These are phyloP conservation scores for Taxawa tesnikishii DNA, from an alignment of 2,329 filamentous ascomycete species.

Conservation along the genomic window DNA sequence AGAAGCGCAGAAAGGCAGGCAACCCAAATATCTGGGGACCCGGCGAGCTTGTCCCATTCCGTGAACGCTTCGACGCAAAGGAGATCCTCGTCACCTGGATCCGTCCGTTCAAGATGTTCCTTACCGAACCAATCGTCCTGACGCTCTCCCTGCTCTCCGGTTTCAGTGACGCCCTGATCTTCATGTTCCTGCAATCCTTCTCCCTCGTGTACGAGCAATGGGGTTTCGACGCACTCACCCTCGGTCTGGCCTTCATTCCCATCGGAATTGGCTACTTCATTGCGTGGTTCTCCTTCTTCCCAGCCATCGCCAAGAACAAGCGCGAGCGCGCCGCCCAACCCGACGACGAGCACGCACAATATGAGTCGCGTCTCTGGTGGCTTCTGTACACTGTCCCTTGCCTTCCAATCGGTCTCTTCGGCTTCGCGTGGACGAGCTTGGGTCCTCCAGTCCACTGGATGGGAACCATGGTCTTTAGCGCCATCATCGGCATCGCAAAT, in stretches of 20 bases:
- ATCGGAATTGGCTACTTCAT: constrained; percentile 57
- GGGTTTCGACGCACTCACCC: constrained; percentile 45
- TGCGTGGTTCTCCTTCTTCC: constrained; percentile 50
- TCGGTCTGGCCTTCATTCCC: constrained; percentile 54
- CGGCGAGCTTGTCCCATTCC: constrained; percentile 48
- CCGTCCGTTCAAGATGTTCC: constrained; percentile 65
- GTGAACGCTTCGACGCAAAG: constrained; percentile 25
- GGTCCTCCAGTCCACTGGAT: constrained; percentile 58
- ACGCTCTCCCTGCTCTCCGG: constrained; percentile 59
- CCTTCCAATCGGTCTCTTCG: constrained; percentile 56
- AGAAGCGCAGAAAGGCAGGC: constrained; percentile 54
- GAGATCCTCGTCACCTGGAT: constrained; percentile 43
- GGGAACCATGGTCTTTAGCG: constrained; percentile 53
- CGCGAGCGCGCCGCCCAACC: constrained; percentile 32
- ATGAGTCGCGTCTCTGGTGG: constrained; percentile 57
- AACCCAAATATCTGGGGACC: constrained; percentile 56
- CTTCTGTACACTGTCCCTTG: constrained; percentile 51
- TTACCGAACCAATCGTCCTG: constrained; percentile 65
- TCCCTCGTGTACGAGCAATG: constrained; percentile 57
- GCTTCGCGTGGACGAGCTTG: constrained; percentile 60
- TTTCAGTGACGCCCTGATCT: constrained; percentile 66
- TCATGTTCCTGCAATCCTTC: constrained; percentile 70
- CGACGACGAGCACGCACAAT: constrained; percentile 42
- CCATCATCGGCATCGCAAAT: constrained; percentile 62
- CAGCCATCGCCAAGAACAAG: constrained; percentile 38